These are phyloP conservation scores for Glebionis coronaria DNA, from an alignment of 129 eudicot species.

Conservation along the genomic window DNA sequence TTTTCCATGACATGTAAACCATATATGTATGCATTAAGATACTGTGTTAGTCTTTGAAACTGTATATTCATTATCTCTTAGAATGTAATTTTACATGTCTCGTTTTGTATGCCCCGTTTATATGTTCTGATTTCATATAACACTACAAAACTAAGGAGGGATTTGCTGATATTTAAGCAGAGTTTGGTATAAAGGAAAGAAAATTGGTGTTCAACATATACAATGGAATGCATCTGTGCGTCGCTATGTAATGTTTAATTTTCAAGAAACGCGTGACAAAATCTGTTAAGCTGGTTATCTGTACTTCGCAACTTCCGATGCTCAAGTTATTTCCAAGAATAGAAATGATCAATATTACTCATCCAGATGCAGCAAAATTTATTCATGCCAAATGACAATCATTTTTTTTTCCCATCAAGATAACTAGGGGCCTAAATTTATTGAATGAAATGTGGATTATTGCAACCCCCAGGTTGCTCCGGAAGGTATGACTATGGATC, in stretches of 20 bases:
- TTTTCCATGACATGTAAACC: conserved; percentile 38
- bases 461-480: too few species aligned
- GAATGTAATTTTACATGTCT: conserved; percentile 3
- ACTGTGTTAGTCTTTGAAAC: background rate
- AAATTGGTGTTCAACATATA: background rate
- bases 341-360: background rate
- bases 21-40: too few species aligned
- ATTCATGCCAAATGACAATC: too few species aligned
- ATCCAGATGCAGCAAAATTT: background rate
- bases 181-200: background rate
- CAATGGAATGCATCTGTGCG: background rate
- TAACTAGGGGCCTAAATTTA: too few species aligned
- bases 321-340: background rate
- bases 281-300: background rate
- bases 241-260: background rate
- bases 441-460: too few species aligned
- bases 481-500: too few species aligned
- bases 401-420: too few species aligned
- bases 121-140: background rate
- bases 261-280: too few species aligned
- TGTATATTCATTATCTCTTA: background rate
- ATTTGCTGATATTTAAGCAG: background rate
- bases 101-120: background rate
- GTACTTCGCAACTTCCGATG: background rate
- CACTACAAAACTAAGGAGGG: background rate